Base-by-base conservation (phyloP, 2,329 filamentous ascomycete species). In the Ophiostoma quercus region DNA sequence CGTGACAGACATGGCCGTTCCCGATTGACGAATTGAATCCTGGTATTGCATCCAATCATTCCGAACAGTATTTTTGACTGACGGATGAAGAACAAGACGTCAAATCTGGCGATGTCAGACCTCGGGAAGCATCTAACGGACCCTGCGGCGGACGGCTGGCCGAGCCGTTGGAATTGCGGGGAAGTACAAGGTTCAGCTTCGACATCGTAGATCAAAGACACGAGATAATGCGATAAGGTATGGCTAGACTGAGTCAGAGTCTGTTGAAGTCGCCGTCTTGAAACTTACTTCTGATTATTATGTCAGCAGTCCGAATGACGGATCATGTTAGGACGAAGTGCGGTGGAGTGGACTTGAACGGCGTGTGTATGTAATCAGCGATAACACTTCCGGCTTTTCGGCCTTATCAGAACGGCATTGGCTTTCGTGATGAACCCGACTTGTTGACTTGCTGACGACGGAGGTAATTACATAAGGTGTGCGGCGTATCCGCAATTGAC, bases 381-480 rank as follows among this genome's bases (percentile, higher is more conserved):
- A 57, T 57, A 57, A 57, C 8, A 25, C 22, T 22, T 25, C 3
- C 39, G 39, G 39, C 39, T 14, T 51, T 57, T 7, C 51, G 51
- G 22, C 51, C 22, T 57, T 57, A 57, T 25, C 7, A 25, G 11
- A 29, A n/a, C 51, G 51, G 51, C 51, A 25, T 57, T 25, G 51
- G 11, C 8, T 57, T 29, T 47, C 16, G 7, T 7, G 43, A 19
- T 47, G 22, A 62, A 32, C 57, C 57, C 32, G 60, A 65, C 29
- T 65, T 65, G 32, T 65, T 65, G 51, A 57, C 51, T 57, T 2
- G 32, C 19, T 22, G 62, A 25, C 29, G 34, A 65, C 62, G 62
- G 62, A 63, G 60, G 16, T 63, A 37, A 63, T 63, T 63, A 63
- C 60, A 63, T 63, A 63, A 63, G 60, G 22, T 25, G 57, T 47